Percentiles rank a stretch among this genome's conserved stretches.
Evolutionary conservation across 352 stramenopile genomes (phyloP).

Genomic region (Globisporangium ultimum): DNA sequence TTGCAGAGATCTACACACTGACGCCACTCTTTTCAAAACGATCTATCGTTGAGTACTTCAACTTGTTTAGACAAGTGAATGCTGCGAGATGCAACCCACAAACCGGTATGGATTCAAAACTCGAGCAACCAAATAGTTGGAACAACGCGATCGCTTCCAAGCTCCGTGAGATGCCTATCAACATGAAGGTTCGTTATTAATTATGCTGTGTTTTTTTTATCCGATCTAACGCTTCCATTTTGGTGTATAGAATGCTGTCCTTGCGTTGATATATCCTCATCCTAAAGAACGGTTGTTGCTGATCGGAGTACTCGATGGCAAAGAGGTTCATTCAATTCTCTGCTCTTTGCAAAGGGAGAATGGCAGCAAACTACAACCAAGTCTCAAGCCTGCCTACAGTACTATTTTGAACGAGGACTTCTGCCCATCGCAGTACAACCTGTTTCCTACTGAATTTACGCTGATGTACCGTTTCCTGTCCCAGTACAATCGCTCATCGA

Average conservation of each 20-base stretch:
- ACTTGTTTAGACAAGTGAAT: conserved; percentile 3
- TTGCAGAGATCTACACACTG: conserved; percentile 63
- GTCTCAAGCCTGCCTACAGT: background rate
- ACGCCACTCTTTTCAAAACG: conserved; percentile 54
- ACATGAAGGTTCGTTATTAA: conserved; percentile 39
- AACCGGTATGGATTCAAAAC: background rate
- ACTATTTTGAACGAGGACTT: conserved; percentile 14
- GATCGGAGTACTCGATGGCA: conserved; percentile 24
- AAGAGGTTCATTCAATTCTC: conserved; percentile 23
- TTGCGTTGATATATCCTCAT: conserved; percentile 48
- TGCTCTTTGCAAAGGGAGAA: conserved; percentile 1
- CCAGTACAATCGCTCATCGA: conserved; percentile 25
- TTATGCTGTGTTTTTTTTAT: background rate
- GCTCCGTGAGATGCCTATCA: conserved; percentile 31
- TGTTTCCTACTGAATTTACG: conserved; percentile 46
- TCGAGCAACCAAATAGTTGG: conserved; percentile 15
- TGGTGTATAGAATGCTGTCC: conserved; percentile 25
- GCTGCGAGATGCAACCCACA: background rate
- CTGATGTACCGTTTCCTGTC: conserved; percentile 48
- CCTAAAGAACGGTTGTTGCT: conserved; percentile 32
- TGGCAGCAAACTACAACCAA: background rate
- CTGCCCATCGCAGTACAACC: conserved; percentile 19
- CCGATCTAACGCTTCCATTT: background rate
- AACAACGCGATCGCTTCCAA: conserved; percentile 22
- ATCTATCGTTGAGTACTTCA: conserved; percentile 40